phyloP scores from a whole-genome alignment of 495 filamentous ascomycete genomes.

The Chlorociboria aeruginascens region DNA sequence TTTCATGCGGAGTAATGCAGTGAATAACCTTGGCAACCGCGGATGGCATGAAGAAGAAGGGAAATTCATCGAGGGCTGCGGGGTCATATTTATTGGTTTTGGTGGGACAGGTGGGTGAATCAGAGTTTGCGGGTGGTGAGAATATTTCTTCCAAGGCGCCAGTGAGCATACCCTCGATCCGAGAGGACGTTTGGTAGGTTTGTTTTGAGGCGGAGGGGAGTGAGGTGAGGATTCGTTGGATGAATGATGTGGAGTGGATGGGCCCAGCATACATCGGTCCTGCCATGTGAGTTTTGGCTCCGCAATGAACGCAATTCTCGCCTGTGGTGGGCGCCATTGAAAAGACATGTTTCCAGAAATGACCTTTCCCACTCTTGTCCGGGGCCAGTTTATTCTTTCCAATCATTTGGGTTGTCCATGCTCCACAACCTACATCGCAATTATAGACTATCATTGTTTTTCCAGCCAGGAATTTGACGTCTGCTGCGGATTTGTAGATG shows the following conservation, averaged over 20 bases:
- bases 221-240: slow-evolving; percentile 58
- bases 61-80: slow-evolving; percentile 50
- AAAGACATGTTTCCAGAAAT: slow-evolving; percentile 63
- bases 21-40: slow-evolving; percentile 61
- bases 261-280: slow-evolving; percentile 94
- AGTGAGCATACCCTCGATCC: slow-evolving; percentile 85
- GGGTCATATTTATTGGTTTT: slow-evolving; percentile 31
- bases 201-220: slow-evolving; percentile 48
- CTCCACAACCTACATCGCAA: slow-evolving; percentile 80
- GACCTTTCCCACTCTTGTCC: slow-evolving; percentile 54
- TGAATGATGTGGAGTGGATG: slow-evolving; percentile 71
- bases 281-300: slow-evolving; percentile 69
- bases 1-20: slow-evolving; percentile 59
- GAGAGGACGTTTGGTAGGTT: slow-evolving; percentile 62
- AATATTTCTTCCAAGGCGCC: slow-evolving; percentile 68
- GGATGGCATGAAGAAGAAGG: slow-evolving; percentile 78
- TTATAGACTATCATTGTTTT: slow-evolving; percentile 90
- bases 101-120: slow-evolving; percentile 12
- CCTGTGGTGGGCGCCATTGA: slow-evolving; percentile 52
- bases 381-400: slow-evolving; percentile 48
- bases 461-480: slow-evolving; percentile 79
- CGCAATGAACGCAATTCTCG: slow-evolving; percentile 67
- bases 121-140: slow-evolving; percentile 21
- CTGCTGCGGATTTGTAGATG: slow-evolving; percentile 59
- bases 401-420: slow-evolving; percentile 70